A percentile compares a stretch with the other conserved stretches of the same genome.
Evolutionary conservation across 225 moss, liverwort and hornwort genomes (phyloP).

Genomic region (Antitrichia curtipendula): DNA sequence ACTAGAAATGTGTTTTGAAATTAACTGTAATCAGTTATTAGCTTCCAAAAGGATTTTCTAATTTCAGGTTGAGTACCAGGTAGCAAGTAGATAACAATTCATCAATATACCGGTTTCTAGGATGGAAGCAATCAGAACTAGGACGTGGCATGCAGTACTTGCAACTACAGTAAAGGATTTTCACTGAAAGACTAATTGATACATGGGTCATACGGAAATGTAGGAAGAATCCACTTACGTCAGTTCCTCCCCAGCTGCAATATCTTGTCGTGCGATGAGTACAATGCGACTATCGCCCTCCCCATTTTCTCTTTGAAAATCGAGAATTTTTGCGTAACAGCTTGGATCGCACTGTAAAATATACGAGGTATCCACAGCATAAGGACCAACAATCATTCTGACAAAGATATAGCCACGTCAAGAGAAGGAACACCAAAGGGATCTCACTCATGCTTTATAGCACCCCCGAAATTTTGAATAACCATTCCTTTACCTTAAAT

Average conservation of each 20-base stretch:
- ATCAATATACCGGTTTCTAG: neutral
- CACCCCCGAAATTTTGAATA: neutral
- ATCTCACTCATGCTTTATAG: neutral
- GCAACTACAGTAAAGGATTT: no score
- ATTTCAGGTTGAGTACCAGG: neutral
- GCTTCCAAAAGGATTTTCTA: neutral
- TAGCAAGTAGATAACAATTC: neutral
- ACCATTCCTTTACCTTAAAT: neutral
- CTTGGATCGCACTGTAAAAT: constrained; percentile 86
- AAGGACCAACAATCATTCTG: neutral
- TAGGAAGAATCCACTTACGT: constrained; percentile 51
- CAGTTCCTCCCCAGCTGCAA: constrained; percentile 83
- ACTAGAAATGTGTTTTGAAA: neutral
- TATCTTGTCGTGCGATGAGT: constrained; percentile 88
- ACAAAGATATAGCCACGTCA: neutral
- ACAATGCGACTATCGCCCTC: constrained; percentile 83
- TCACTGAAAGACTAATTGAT: neutral
- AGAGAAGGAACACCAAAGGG: neutral
- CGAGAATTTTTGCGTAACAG: constrained; percentile 94
- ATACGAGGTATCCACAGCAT: neutral
- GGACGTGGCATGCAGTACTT: neutral
- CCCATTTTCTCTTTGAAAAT: constrained; percentile 67
- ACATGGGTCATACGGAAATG: neutral
- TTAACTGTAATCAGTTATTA: neutral
- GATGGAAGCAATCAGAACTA: neutral